Percentiles rank a stretch among this genome's conserved stretches.
Conservation (phyloP, 192 early-diverging fungal species). For the Rhizophagus prolifer region DNA sequence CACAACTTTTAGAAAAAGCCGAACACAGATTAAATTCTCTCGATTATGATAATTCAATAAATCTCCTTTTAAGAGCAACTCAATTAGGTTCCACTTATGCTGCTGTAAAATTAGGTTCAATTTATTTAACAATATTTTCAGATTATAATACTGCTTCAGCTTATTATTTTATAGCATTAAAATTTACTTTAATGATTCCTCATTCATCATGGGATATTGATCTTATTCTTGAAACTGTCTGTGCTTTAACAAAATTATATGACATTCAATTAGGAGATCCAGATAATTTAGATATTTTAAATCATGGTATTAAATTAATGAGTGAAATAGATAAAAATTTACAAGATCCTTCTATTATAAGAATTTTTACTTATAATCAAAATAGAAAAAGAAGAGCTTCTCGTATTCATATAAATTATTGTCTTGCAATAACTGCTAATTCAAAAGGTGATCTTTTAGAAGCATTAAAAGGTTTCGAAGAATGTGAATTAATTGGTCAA, state of each 20-base stretch:
- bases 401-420: slow-evolving; percentile 7
- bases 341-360: background rate
- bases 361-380: background rate
- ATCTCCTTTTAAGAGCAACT: background rate
- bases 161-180: slow-evolving; percentile 15
- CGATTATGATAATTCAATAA: background rate
- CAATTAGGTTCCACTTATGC: background rate
- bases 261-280: background rate
- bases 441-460: background rate
- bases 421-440: background rate
- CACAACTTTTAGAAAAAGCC: background rate
- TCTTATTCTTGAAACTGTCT: background rate
- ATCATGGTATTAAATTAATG: slow-evolving; percentile 8
- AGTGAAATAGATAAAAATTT: background rate
- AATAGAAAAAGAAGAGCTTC: background rate
- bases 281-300: background rate
- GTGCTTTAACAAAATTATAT: slow-evolving; percentile 1
- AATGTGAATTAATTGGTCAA: background rate
- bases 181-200: background rate
- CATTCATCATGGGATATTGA: background rate
- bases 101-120: background rate
- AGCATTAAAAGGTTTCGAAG: background rate
- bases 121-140: background rate
- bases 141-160: background rate
- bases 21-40: background rate